Percentiles rank a stretch among this genome's conserved stretches.
Evolutionary conservation across 768 basidiomycete genomes (phyloP).

Genomic region (Saitozyma podzolica): DNA sequence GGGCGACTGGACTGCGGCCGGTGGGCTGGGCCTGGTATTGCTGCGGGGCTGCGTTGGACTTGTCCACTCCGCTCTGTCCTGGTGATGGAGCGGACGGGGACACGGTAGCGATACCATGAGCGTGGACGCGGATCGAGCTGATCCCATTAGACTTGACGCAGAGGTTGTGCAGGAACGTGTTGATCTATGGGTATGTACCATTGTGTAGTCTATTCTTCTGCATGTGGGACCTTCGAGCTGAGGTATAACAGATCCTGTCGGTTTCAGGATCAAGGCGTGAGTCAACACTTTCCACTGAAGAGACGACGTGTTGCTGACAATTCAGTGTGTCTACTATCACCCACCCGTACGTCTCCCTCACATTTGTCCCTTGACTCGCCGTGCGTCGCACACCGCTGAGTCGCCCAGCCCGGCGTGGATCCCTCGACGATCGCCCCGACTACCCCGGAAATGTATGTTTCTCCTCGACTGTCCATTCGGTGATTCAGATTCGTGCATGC

Average conservation of each 20-base stretch:
- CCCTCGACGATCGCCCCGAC: too few species aligned
- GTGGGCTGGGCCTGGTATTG: too few species aligned
- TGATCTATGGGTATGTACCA: conserved; percentile 76
- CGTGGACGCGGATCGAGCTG: background rate
- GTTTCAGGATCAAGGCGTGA: conserved; percentile 48
- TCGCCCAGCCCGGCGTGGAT: too few species aligned
- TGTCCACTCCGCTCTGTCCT: too few species aligned
- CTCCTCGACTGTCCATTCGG: too few species aligned
- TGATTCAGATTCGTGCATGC: background rate
- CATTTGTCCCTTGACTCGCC: background rate
- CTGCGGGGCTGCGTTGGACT: too few species aligned
- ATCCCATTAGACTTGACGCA: conserved; percentile 47
- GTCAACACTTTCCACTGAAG: conserved; percentile 4
- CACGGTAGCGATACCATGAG: background rate
- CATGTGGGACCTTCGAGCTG: background rate
- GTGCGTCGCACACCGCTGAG: background rate
- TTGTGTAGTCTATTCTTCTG: too few species aligned
- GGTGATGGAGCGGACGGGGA: too few species aligned
- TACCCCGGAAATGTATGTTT: too few species aligned
- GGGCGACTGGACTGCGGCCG: too few species aligned
- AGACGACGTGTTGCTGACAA: conserved; percentile 7
- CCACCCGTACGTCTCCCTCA: conserved; percentile 29
- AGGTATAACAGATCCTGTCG: conserved; percentile 35
- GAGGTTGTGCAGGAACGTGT: conserved; percentile 83
- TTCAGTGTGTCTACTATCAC: conserved; percentile 46